A percentile compares a stretch with the other conserved stretches of the same genome.
These are phyloP conservation scores for Apiotrichum gracile DNA, from an alignment of 1,284 basidiomycete genomes.

Conservation along the genomic window DNA sequence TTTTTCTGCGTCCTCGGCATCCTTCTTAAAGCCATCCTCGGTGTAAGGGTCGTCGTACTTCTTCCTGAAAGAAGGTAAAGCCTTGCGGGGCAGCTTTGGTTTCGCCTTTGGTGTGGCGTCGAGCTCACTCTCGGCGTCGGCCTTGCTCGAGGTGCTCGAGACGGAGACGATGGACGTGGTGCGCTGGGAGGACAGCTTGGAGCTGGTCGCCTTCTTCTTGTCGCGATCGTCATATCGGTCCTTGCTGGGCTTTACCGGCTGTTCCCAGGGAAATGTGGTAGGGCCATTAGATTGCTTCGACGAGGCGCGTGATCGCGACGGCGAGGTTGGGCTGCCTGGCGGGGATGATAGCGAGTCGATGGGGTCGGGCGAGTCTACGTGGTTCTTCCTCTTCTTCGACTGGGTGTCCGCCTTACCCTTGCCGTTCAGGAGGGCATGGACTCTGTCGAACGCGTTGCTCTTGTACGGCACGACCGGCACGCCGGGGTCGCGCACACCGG, in stretches of 20 bases:
- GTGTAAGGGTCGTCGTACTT: background rate
- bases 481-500: background rate
- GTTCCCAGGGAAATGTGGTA: no score
- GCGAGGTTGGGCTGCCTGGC: no score
- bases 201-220: background rate
- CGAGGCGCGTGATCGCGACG: no score
- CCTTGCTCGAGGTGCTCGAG: background rate
- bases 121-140: background rate
- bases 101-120: background rate
- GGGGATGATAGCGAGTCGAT: no score
- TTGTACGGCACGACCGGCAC: background rate
- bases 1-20: background rate
- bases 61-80: background rate
- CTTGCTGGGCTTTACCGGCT: no score
- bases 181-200: background rate
- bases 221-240: background rate
- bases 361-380: no score
- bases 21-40: background rate
- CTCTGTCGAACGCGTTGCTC: background rate
- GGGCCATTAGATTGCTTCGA: no score
- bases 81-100: background rate
- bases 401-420: background rate
- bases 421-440: background rate
- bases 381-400: background rate
- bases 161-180: background rate